These are phyloP conservation scores for Metarhizium brunneum DNA, from an alignment of 2,329 filamentous ascomycete genomes.

Conservation along the genomic window DNA sequence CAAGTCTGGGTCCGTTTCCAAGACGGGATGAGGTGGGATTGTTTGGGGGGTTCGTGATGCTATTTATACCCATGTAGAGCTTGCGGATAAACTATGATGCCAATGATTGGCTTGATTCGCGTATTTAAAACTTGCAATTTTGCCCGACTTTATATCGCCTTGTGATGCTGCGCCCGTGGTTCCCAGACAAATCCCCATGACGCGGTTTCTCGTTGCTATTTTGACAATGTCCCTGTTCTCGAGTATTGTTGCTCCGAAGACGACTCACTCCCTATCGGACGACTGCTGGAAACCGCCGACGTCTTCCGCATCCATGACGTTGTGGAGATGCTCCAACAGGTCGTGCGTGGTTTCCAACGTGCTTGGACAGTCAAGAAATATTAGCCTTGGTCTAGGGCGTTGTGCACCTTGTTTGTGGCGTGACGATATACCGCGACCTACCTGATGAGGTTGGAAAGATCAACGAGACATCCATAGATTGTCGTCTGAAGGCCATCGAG, in stretches of 20 bases:
- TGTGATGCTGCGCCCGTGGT: too few relatives aligned
- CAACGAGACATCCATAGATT: not conserved
- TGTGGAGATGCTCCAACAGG: not conserved
- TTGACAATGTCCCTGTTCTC: too few relatives aligned
- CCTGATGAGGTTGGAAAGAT: not conserved
- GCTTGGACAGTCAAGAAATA: not conserved
- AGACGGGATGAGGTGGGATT: not conserved
- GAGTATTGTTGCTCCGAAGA: not conserved
- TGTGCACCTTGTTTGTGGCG: too few relatives aligned
- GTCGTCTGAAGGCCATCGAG: not conserved
- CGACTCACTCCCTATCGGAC: not conserved
- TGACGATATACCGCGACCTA: not conserved
- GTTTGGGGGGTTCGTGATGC: not conserved
- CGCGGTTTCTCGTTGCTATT: too few relatives aligned
- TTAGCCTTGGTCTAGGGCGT: not conserved
- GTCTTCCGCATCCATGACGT: not conserved
- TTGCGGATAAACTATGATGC: not conserved
- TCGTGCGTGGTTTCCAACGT: not conserved
- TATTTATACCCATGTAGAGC: not conserved
- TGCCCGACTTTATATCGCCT: too few relatives aligned
- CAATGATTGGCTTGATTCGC: not conserved
- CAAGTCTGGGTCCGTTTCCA: slow-evolving; percentile 2
- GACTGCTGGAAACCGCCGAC: not conserved
- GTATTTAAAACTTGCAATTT: too few relatives aligned
- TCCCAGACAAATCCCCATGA: too few relatives aligned